A percentile compares a stretch with the other conserved stretches of the same genome.
These are phyloP conservation scores for Monilinia aucupariae DNA, from an alignment of 2,329 filamentous ascomycete genomes.

Conservation along the genomic window DNA sequence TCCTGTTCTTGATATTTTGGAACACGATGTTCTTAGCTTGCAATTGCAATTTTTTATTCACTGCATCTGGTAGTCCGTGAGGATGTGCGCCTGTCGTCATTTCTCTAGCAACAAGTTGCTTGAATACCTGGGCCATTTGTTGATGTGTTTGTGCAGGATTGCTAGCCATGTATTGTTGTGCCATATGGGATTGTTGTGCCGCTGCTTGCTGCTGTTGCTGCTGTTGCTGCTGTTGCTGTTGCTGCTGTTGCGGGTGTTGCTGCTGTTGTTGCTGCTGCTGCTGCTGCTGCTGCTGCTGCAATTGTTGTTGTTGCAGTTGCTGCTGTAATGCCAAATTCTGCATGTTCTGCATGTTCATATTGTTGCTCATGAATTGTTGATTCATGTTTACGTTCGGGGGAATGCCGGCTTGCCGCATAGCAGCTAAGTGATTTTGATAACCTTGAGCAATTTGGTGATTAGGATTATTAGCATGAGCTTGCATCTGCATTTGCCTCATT, in stretches of 20 bases:
- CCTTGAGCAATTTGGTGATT: conserved; percentile 6
- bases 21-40: neutral
- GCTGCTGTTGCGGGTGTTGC: conserved; percentile 8
- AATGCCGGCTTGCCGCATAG: conserved; percentile 11
- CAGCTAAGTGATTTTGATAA: conserved; percentile 12
- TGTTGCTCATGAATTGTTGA: conserved; percentile 12
- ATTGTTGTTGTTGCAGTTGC: conserved; percentile 3
- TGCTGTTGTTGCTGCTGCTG: conserved; percentile 1
- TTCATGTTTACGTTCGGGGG: conserved; percentile 15
- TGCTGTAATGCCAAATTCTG: conserved; percentile 5
- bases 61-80: neutral
- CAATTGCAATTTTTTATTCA: conserved; percentile 1
- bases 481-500: conserved; percentile 13
- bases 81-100: neutral
- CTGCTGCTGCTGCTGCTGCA: neutral
- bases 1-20: neutral
- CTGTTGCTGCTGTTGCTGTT: neutral
- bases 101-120: neutral
- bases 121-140: neutral
- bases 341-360: conserved; percentile 15
- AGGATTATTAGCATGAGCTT: conserved; percentile 10
- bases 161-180: conserved; percentile 2
- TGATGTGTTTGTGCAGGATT: neutral
- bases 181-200: neutral
- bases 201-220: conserved; percentile 1